These are phyloP conservation scores for Claviceps maximensis DNA, from an alignment of 2,329 filamentous ascomycete genomes.

Conservation along the genomic window DNA sequence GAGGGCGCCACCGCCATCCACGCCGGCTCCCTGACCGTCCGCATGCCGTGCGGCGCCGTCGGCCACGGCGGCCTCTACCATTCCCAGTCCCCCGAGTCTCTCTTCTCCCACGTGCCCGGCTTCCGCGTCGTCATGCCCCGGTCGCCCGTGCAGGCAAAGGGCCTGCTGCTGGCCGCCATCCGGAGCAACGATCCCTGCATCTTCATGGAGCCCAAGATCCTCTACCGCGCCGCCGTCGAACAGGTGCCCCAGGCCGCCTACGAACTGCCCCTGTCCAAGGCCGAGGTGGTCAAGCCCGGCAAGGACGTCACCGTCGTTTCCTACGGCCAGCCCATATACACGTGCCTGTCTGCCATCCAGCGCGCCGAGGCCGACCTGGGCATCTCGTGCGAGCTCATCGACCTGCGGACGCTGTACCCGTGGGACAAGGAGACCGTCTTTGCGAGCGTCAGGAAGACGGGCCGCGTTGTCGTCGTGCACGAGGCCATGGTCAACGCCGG, in stretches of 20 bases:
- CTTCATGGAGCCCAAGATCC: constrained; percentile 88
- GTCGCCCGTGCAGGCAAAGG: constrained; percentile 79
- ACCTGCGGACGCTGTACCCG: constrained; percentile 77
- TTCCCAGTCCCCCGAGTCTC: constrained; percentile 74
- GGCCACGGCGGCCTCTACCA: constrained; percentile 84
- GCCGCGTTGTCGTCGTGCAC: constrained; percentile 75
- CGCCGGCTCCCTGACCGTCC: constrained; percentile 68
- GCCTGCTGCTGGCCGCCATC: constrained; percentile 64
- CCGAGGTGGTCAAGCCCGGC: constrained; percentile 70
- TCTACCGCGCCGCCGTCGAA: constrained; percentile 84
- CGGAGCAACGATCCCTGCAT: constrained; percentile 75
- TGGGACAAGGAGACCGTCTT: constrained; percentile 79
- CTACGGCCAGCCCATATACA: constrained; percentile 82
- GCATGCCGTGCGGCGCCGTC: constrained; percentile 84
- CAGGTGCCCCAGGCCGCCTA: constrained; percentile 75
- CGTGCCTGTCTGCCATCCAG: constrained; percentile 63
- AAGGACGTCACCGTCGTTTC: constrained; percentile 73
- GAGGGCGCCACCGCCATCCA: constrained; percentile 44
- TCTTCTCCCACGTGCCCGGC: constrained; percentile 82
- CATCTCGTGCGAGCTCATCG: constrained; percentile 69
- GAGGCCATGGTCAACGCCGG: constrained; percentile 87
- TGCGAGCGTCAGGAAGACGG: constrained; percentile 75
- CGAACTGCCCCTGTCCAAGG: constrained; percentile 72
- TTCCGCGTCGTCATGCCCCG: constrained; percentile 75
- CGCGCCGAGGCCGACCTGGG: constrained; percentile 64